Evolutionary conservation across 2,329 filamentous ascomycete genomes (phyloP).

Genomic region (Colletotrichum gloeosporioides): DNA sequence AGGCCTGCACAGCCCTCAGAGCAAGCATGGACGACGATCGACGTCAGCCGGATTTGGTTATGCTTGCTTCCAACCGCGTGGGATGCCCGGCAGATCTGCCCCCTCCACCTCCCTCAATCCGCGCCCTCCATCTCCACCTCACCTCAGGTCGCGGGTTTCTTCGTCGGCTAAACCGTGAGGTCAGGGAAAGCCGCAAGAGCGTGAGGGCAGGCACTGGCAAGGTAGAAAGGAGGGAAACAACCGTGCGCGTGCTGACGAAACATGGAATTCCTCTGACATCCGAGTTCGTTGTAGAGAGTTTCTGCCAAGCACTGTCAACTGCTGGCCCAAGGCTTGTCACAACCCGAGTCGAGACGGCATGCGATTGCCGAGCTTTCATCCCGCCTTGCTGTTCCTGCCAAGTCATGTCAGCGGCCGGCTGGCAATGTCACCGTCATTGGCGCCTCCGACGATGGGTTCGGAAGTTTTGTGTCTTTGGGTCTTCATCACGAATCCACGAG

Average conservation of each 20-base stretch:
- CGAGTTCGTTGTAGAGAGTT: neutral
- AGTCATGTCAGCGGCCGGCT: slow-evolving; percentile 6
- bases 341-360: slow-evolving; percentile 8
- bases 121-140: neutral
- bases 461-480: neutral
- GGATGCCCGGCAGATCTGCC: slow-evolving; percentile 3
- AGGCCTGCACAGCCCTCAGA: slow-evolving; percentile 8
- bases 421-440: neutral
- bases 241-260: slow-evolving; percentile 17
- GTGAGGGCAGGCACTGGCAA: neutral
- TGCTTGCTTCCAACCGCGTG: slow-evolving; percentile 11
- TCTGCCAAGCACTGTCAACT: slow-evolving; percentile 18
- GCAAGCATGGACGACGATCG: slow-evolving; percentile 3
- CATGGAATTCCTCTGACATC: slow-evolving; percentile 1
- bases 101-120: neutral
- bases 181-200: neutral
- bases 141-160: neutral
- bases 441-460: neutral
- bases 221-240: neutral
- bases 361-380: slow-evolving; percentile 17
- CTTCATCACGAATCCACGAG: neutral
- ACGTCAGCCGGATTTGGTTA: slow-evolving; percentile 7
- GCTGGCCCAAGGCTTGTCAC: slow-evolving; percentile 18
- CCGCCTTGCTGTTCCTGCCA: slow-evolving; percentile 5
- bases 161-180: neutral